These are phyloP conservation scores for Arthrobotrys megalospora DNA, from an alignment of 2,329 filamentous ascomycete species.

Conservation along the genomic window DNA sequence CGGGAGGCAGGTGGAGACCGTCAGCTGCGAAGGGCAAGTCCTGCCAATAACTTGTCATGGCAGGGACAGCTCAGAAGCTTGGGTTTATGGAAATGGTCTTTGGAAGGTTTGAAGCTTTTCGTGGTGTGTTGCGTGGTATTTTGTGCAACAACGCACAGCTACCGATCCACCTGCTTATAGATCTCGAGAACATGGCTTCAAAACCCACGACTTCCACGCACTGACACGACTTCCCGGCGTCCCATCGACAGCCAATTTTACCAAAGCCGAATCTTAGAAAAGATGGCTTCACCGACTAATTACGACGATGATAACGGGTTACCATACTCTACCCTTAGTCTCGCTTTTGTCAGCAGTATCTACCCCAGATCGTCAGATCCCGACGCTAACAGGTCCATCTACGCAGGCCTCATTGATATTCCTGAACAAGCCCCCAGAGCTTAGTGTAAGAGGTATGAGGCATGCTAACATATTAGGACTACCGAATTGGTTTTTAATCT, in stretches of 20 bases:
- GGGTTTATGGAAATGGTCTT: not conserved
- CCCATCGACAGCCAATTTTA: slow-evolving; percentile 3
- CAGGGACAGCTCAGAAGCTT: slow-evolving; percentile 19
- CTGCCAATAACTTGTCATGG: slow-evolving; percentile 10
- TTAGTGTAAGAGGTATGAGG: slow-evolving; percentile 36
- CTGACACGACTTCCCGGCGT: not conserved
- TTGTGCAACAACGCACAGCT: slow-evolving; percentile 33
- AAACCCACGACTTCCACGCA: slow-evolving; percentile 2
- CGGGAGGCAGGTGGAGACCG: slow-evolving; percentile 6
- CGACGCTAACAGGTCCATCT: not conserved
- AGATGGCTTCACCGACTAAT: slow-evolving; percentile 21
- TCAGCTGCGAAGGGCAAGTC: slow-evolving; percentile 19
- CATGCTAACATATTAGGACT: not conserved
- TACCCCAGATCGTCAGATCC: not conserved
- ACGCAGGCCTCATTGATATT: slow-evolving; percentile 52
- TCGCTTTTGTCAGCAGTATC: slow-evolving; percentile 42
- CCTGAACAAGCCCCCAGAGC: slow-evolving; percentile 54
- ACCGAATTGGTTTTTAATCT: not conserved
- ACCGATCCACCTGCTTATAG: not conserved
- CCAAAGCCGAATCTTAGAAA: not conserved
- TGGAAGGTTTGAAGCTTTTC: slow-evolving; percentile 1
- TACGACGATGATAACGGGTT: slow-evolving; percentile 1
- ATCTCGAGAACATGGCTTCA: not conserved
- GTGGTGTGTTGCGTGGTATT: slow-evolving; percentile 42
- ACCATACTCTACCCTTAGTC: slow-evolving; percentile 27